Evolutionary conservation across 2,329 filamentous ascomycete species (phyloP), one percentile per base, ranked within the genome.

Genomic region (Boeremia lycopersici): DNA sequence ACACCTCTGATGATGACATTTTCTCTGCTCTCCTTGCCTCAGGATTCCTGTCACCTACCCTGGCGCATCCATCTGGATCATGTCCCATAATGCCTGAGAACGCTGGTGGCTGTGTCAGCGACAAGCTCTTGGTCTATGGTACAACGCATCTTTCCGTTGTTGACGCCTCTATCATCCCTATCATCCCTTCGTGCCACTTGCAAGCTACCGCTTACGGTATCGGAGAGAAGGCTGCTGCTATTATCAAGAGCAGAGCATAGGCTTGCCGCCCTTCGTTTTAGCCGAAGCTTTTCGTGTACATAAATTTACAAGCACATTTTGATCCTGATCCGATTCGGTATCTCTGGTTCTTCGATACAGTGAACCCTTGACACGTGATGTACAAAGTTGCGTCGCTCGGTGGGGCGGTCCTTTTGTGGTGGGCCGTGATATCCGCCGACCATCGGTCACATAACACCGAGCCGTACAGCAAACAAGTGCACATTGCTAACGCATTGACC

Each of bases 171-270:
- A 68, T 73, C 8, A 64, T 73, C 15, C 70, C 70, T 0, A 62
- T 72, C 29, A 69, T 71, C 29, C 68, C 69, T 10, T 63, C 61
- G 10, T 61, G 59, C 46, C 65, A 68, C 60, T 53, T 69, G n/a
- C 68, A 71, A 51, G 65, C 69, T 23, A 70, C 67, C 19, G 63
- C 68, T 48, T 74, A 74, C 48, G 70, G 61, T 19, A 60, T 74
- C 44, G 69, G 62, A 12, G 71, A 73, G 64, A 74, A 71, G 62
- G 71, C 70, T 40, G 69, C 70, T 11, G 71, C 68, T 60, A 57
- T 72, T 2, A 69, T 73, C 52, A 71, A 70, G 59, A 45, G 45
- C 3, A 68, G 65, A 48, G 25, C 30, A 3, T 56, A 56, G 47
- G 19, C 9, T 4, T 33, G n/a, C 10, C n/a, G 1, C 5, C 6